Percentiles rank a stretch among this genome's conserved stretches.
Evolutionary conservation across 371 early-diverging fungal genomes (phyloP).

Genomic region (Mycotypha africana): DNA sequence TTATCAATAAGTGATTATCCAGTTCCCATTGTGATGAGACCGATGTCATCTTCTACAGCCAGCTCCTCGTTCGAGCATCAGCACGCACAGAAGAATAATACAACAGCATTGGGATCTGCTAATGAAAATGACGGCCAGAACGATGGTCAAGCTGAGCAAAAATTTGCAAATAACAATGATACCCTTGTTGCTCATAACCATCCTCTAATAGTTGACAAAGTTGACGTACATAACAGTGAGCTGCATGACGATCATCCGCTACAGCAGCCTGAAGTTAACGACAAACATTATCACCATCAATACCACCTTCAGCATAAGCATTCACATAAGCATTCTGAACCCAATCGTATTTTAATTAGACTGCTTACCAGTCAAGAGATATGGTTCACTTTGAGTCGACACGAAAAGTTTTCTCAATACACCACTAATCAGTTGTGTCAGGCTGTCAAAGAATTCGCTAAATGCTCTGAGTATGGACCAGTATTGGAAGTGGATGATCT

Average conservation of each 20-base stretch:
- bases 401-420: slow-evolving; percentile 42
- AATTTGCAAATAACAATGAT: too few relatives aligned
- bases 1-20: slow-evolving; percentile 5
- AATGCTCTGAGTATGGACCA: slow-evolving; percentile 50
- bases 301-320: background rate
- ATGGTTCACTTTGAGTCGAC: slow-evolving; percentile 47
- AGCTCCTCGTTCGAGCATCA: too few relatives aligned
- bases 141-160: too few relatives aligned
- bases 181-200: too few relatives aligned
- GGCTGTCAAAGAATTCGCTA: slow-evolving; percentile 44
- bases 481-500: slow-evolving; percentile 40
- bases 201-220: background rate
- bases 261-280: background rate
- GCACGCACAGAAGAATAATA: too few relatives aligned
- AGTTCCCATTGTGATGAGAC: slow-evolving; percentile 4
- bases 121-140: background rate
- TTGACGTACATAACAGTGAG: background rate
- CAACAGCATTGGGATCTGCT: too few relatives aligned
- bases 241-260: background rate
- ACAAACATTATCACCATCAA: background rate
- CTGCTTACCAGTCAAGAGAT: slow-evolving; percentile 37
- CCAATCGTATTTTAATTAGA: too few relatives aligned
- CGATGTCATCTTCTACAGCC: slow-evolving; percentile 1
- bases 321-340: background rate
- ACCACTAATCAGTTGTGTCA: slow-evolving; percentile 33